Conservation (phyloP, 176 grass and related monocot genomes). For the Pharus latifolius region DNA sequence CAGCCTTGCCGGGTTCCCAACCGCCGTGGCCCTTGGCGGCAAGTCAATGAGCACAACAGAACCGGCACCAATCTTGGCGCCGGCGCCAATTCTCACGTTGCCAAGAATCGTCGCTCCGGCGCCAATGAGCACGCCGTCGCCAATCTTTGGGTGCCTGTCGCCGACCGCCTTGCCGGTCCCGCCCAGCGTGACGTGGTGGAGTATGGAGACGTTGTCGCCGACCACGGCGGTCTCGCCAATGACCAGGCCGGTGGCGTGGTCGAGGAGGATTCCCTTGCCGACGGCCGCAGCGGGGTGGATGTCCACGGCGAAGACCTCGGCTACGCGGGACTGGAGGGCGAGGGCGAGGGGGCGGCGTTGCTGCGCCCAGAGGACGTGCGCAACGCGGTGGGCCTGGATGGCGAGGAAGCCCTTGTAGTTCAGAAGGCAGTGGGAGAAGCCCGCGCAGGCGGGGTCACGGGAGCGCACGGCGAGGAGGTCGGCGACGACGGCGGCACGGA, state of each 20-base stretch:
- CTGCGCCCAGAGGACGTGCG: conserved; percentile 77
- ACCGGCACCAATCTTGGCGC: conserved; percentile 79
- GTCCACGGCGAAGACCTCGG: conserved; percentile 89
- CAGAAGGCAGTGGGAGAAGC: conserved; percentile 84
- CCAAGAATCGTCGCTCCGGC: conserved; percentile 92
- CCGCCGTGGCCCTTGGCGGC: conserved; percentile 59
- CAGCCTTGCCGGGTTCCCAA: conserved; percentile 80
- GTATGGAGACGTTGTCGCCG: conserved; percentile 92
- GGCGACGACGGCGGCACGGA: conserved; percentile 49
- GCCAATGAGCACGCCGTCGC: conserved; percentile 76
- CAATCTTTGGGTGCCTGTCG: conserved; percentile 89
- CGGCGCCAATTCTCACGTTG: conserved; percentile 76
- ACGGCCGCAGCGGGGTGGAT: conserved; percentile 77
- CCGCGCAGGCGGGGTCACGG: conserved; percentile 64
- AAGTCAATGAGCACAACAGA: conserved; percentile 89
- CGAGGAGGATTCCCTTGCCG: conserved; percentile 77
- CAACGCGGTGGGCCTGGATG: conserved; percentile 77
- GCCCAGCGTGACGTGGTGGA: conserved; percentile 93
- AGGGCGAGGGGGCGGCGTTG: conserved; percentile 60
- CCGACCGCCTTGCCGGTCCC: conserved; percentile 85
- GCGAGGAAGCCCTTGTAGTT: conserved; percentile 98
- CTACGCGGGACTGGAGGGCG: conserved; percentile 83
- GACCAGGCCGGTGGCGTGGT: conserved; percentile 88
- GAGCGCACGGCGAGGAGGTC: conserved; percentile 60
- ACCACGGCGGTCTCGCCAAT: conserved; percentile 92